A percentile compares a stretch with the other conserved stretches of the same genome.
Conservation (phyloP, 805 yeast species). For the Ogataea glucozyma region DNA sequence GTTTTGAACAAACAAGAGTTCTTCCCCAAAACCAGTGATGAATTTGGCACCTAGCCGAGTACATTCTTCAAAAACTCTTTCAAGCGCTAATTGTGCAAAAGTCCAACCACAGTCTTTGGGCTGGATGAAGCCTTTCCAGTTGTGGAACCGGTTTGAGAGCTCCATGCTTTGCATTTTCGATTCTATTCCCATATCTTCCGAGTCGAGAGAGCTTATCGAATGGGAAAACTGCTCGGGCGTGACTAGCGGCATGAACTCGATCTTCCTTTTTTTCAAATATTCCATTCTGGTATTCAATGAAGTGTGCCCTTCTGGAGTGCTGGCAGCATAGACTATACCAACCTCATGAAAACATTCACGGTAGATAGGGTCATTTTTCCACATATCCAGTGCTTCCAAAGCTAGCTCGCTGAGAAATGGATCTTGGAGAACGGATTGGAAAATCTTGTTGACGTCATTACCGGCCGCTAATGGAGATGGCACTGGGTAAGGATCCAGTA, state of each 20-base stretch:
- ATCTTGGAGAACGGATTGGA: slow-evolving; percentile 32
- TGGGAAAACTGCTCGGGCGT: slow-evolving; percentile 1
- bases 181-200: neutral
- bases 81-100: slow-evolving; percentile 36
- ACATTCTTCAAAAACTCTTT: slow-evolving; percentile 32
- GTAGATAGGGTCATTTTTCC: slow-evolving; percentile 28
- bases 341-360: slow-evolving; percentile 33
- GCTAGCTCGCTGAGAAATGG: slow-evolving; percentile 33
- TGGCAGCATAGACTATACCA: slow-evolving; percentile 35
- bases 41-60: slow-evolving; percentile 37
- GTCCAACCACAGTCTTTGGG: slow-evolving; percentile 40
- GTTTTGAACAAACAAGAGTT: slow-evolving; percentile 18
- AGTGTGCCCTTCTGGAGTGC: slow-evolving; percentile 6
- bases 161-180: neutral
- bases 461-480: slow-evolving; percentile 3
- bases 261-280: slow-evolving; percentile 1
- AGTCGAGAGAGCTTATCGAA: slow-evolving; percentile 1
- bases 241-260: slow-evolving; percentile 2
- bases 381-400: slow-evolving; percentile 35
- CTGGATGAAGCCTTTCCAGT: slow-evolving; percentile 38
- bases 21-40: slow-evolving; percentile 28
- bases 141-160: slow-evolving; percentile 21
- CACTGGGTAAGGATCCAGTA: slow-evolving; percentile 5
- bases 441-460: slow-evolving; percentile 38
- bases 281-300: slow-evolving; percentile 9